These are phyloP conservation scores for Exophiala lecanii-corni DNA, from an alignment of 2,329 filamentous ascomycete genomes.

Conservation along the genomic window DNA sequence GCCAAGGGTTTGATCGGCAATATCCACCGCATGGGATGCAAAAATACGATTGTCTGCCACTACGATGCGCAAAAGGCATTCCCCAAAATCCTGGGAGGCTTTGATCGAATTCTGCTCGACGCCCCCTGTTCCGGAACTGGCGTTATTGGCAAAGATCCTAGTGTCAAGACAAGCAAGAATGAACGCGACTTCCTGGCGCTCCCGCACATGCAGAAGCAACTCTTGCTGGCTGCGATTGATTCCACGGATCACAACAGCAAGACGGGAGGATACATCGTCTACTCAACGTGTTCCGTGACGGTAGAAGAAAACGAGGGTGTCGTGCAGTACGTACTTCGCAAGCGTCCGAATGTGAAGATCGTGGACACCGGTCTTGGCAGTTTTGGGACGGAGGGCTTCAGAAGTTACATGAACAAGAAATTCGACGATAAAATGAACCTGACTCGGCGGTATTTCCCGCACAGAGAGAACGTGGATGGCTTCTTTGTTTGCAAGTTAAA, in stretches of 20 bases:
- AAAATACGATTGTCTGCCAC: conserved; percentile 92
- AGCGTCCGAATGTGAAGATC: conserved; percentile 87
- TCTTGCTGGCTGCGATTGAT: conserved; percentile 89
- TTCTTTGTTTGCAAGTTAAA: conserved; percentile 99
- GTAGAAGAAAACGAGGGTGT: conserved; percentile 93
- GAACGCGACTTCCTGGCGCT: conserved; percentile 91
- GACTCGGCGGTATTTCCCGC: conserved; percentile 82
- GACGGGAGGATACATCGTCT: conserved; percentile 91
- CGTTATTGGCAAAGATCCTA: conserved; percentile 94
- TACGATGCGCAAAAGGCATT: conserved; percentile 86
- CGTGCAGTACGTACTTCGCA: conserved; percentile 86
- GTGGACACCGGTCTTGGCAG: conserved; percentile 79
- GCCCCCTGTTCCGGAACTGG: conserved; percentile 95
- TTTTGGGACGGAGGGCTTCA: conserved; percentile 92
- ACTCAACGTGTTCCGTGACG: conserved; percentile 93
- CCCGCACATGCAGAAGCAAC: conserved; percentile 90
- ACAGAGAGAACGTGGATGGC: conserved; percentile 91
- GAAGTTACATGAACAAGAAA: conserved; percentile 80
- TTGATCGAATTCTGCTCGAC: conserved; percentile 90
- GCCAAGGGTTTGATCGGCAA: conserved; percentile 97
- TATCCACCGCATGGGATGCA: conserved; percentile 87
- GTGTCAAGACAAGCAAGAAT: conserved; percentile 97
- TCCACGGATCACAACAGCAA: conserved; percentile 87
- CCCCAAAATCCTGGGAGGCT: conserved; percentile 89
- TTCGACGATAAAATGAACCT: conserved; percentile 82